A percentile compares a stretch with the other conserved stretches of the same genome.
Evolutionary conservation across 805 yeast species (phyloP).

Genomic region (Pichia eremophila): DNA sequence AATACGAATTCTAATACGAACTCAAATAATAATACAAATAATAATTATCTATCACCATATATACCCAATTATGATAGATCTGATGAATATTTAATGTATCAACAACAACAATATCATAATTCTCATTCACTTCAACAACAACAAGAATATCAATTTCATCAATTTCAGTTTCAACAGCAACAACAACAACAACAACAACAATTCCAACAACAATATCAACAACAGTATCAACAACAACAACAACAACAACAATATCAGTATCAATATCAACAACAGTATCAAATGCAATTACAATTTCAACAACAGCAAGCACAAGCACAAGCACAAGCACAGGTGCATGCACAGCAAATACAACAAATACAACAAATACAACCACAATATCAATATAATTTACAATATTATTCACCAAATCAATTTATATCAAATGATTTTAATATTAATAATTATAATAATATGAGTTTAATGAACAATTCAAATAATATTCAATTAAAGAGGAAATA

Average conservation of each 20-base stretch:
- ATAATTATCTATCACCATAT: not conserved
- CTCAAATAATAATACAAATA: too few relatives aligned
- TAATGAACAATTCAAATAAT: not conserved
- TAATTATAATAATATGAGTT: too few relatives aligned
- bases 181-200: not conserved
- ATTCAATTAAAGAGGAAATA: conserved; percentile 4
- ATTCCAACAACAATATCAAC: not conserved
- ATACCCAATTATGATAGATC: not conserved
- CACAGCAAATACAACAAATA: not conserved
- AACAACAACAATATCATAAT: not conserved
- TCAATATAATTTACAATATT: conserved; percentile 1
- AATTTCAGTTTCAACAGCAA: not conserved
- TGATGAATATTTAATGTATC: not conserved
- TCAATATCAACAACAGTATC: not conserved
- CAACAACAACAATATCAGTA: not conserved
- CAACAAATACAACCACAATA: not conserved
- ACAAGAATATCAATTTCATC: not conserved
- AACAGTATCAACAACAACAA: not conserved
- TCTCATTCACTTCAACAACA: not conserved
- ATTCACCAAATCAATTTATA: not conserved
- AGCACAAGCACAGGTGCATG: not conserved
- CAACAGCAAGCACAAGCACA: not conserved
- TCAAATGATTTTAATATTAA: not conserved
- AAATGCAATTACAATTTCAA: not conserved
- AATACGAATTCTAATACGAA: too few relatives aligned